Evolutionary conservation across 768 basidiomycete species (phyloP), one percentile per base, ranked within the genome.

Genomic region (Kwoniella sp.): DNA sequence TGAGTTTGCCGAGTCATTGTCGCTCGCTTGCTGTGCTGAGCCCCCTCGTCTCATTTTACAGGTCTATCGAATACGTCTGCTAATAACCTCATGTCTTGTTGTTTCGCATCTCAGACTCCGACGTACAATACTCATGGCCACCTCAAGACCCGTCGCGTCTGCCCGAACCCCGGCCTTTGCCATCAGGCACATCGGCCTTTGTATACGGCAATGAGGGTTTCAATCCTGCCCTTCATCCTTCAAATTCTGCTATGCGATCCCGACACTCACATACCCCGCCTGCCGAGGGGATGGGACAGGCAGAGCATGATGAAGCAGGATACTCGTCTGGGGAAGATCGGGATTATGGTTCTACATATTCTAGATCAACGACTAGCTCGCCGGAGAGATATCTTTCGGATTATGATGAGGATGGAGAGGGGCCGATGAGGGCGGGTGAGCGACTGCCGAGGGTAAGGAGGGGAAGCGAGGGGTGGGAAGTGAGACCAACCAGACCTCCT

Each of bases 171-270:
- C 61, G 61, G 47, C 68, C 58, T 71, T 77, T 68, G 73, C 34
- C 67, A 71, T 26, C 67, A 71, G 34, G 82, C 82, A 65, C 75
- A 79, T 23, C 75, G 77, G 34, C 93, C 4, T 96, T 93, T 89
- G 92, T 92, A 15, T 95, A 91, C 74, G 87, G 89, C 68, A 89
- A 90, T 57, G 74, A 75, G 0, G 82, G 84, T 15, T 73, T 93
- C 15, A 96, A 96, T 75, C 93, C 93, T 7, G 75, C 83, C 38
- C 86, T 95, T 11, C 83, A 82, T 41, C 88, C 92, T 0, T 87
- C 86, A 41, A 89, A 87, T 67, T 71, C 83, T 20, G 48, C 58
- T 9, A 50, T 74, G 25, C 58, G 80, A 74, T 48, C 64, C 7
- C 53, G 54, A 38, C 50, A 53, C 34, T 51, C 23, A 29, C 23